Evolutionary conservation across 1,139 yeast genomes (phyloP), one percentile per base, ranked within the genome.

Genomic region (Blastobotrys serpentis): DNA sequence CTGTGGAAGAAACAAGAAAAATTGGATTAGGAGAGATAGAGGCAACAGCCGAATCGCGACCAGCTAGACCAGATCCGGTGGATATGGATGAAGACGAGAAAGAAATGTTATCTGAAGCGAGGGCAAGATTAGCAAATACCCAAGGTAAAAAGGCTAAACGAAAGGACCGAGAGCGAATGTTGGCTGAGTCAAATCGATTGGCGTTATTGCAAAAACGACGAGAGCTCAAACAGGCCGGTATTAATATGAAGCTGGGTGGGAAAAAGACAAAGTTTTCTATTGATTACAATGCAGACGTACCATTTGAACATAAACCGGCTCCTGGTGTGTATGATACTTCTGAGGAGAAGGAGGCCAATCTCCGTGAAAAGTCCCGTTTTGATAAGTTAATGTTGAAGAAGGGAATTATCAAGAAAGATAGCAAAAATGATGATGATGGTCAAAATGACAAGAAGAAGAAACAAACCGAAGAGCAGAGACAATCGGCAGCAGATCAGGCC

Each of bases 131-230:
- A 56, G 88, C 96, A 7, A 90, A 88, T 60, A 90, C 97, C 0
- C 92, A 86, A 64, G 98, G 98, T 53, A 89, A 90, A 59, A 92
- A 92, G 67, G 98, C 98, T 0, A 86, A 89, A 53, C 70, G 98
- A 52, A 87, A 90, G 63, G 88, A 86, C 2, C 74, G 98, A 49
- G 98, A 92, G 61, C 73, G 94, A 48, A 77, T 88, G 78, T 63
- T 81, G 25, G 86, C 82, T 45, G 90, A 85, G 61, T 82, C 86
- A 50, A 78, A 81, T 58, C 70, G 95, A 38, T 73, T 88, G 17
- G 88, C 96, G 0, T 69, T 84, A 50, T 64, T 90, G 13, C 96
- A 89, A 58, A 86, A 84, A 58, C 74, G 96, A 53, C 72, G 97
- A 54, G 97, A 89, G 58, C 71, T 89, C 61, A 86, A 87, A 61